Evolutionary conservation across 352 stramenopile species (phyloP), one percentile per base, ranked within the genome.

Genomic region (Phytophthora citricola): DNA sequence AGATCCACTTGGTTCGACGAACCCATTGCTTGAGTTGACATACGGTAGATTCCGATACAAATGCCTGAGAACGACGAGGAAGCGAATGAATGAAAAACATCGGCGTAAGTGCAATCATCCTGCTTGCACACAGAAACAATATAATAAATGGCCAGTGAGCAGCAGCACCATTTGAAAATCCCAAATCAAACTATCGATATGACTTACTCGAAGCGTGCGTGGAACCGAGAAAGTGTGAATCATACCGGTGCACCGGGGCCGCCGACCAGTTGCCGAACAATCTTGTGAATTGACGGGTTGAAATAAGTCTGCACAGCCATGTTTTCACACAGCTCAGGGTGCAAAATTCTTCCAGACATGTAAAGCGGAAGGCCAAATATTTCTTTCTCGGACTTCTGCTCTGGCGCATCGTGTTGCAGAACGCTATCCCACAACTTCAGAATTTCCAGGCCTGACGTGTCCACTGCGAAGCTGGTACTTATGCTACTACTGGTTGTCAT

Each of bases 281-380:
- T 94, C 51, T 92, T 92, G 65, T 94, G 83, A 53, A 95, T 95
- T 11, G 84, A 92, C 22, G 85, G 85, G 41, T 92, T 93, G 71
- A 89, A 95, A 54, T 87, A 95, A 2, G 88, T 87, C 78, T 95
- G 63, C 29, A 74, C 83, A 32, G 93, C 75, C 82, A 95, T 92
- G 58, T 93, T 95, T 68, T 95, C 88, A 49, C 88, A 94, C 22
- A 95, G 51, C 51, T 95, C 78, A 14, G 88, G 85, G 41, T 95
- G 88, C 9, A 95, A 69, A 3, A 95, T 75, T 4, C 88, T 72
- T 2, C 88, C 88, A 0, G 85, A 94, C 88, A 95, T 95, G 73
- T 86, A 95, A 8, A 95, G 66, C 51, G 88, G 87, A 11, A 93
- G 73, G 26, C 81, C 84, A 39, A 92, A 95, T 56, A 95, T 92